Base-by-base conservation (phyloP, 2,329 filamentous ascomycete species). In the Cercospora canescens region DNA sequence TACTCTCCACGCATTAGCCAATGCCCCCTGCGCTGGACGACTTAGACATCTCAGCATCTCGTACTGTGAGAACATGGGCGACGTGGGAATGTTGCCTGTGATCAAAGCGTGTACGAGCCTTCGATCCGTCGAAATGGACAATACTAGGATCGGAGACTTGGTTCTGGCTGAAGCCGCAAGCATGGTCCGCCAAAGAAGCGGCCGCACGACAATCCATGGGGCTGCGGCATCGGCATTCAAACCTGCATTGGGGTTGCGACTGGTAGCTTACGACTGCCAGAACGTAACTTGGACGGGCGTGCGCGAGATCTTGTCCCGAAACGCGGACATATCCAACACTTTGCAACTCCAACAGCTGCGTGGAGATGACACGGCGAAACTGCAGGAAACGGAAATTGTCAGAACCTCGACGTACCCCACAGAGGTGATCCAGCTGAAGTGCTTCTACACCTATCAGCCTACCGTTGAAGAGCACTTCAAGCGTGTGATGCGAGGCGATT, bases 381-480 rank as follows among this genome's bases (percentile, higher is more conserved):
- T 61, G 32, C 69, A 71, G n/a, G 70, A 73, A 12, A 70, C 76
- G 24, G 71, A 75, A 60, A 69, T 76, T 62, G 68, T 74, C 7
- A 71, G 72, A 57, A 73, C 69, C 57, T 69, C 84, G 9, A 85
- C 85, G 0, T 94, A 89, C 72, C 91, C 93, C 0, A 87, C 88
- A 1, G 90, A 97, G 76, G 87, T 96, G 64, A 93, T 98, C 66
- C 84, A 88, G 6, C 85, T 98, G 50, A 97, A 97, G 79, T 96
- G 93, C 79, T 98, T 94, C 81, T 96, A 96, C 77, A 93, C 91
- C 48, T 97, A 92, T 87, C 94, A 98, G 80, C 92, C 92, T 81
- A 97, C 93, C 0, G 93, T 97, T 4, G 91, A 97, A 71, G 93
- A 97, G 77, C 94, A 98, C 79, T 93, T 89, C 61, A 94, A 94